Evolutionary conservation across 805 yeast species (phyloP).

Genomic region (Candida sithepensis): DNA sequence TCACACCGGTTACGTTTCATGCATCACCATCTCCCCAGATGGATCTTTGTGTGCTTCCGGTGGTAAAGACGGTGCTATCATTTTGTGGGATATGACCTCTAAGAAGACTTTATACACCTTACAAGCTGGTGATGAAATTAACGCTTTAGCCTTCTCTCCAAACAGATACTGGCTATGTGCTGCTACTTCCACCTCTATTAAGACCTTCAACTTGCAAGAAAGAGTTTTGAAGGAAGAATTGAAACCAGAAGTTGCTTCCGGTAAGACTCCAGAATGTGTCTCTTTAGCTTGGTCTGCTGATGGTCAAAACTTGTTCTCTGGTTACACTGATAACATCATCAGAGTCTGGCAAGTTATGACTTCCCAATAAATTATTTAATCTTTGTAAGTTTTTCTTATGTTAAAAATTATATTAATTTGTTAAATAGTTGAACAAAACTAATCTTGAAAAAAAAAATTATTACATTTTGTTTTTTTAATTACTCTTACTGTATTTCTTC

Average conservation of each 20-base stretch:
- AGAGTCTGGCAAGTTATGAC: conserved; percentile 99
- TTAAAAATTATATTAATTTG: conserved; percentile 9
- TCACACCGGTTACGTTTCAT: conserved; percentile 98
- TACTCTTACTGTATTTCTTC: not conserved
- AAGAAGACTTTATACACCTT: conserved; percentile 88
- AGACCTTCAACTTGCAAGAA: conserved; percentile 96
- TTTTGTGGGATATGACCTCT: conserved; percentile 94
- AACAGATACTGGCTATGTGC: conserved; percentile 99
- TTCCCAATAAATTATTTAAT: conserved; percentile 38
- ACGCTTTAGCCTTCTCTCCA: conserved; percentile 99
- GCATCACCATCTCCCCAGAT: conserved; percentile 98
- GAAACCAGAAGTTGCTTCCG: conserved; percentile 95
- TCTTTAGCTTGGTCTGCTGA: conserved; percentile 99
- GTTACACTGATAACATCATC: conserved; percentile 99
- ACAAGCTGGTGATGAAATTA: conserved; percentile 93
- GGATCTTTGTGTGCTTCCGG: conserved; percentile 99
- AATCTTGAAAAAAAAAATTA: conserved; percentile 7
- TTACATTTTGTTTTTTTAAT: not conserved
- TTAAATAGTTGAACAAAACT: conserved; percentile 14
- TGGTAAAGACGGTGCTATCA: conserved; percentile 98
- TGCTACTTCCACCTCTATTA: conserved; percentile 97
- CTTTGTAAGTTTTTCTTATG: conserved; percentile 12
- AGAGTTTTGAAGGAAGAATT: conserved; percentile 93
- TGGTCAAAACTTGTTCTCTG: conserved; percentile 99
- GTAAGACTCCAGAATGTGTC: conserved; percentile 97